A percentile compares a stretch with the other conserved stretches of the same genome.
phyloP scores from a whole-genome alignment of 1,284 basidiomycete genomes.

The Psilocybe mexicana region DNA sequence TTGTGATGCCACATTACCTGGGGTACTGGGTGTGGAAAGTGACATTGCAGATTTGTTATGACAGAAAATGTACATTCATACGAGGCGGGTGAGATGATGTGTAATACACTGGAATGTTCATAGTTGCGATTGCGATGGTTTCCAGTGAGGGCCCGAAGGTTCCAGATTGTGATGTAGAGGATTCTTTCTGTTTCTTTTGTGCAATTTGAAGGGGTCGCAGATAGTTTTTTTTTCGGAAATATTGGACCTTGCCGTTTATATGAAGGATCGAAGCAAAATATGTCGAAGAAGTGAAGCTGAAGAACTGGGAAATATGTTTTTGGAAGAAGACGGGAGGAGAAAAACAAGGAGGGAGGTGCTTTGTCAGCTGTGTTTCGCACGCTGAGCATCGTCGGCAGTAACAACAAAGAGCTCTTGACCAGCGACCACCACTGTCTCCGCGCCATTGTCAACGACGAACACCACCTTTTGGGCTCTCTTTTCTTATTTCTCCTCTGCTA shows the following conservation, averaged over 20 bases:
- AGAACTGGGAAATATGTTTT: no score
- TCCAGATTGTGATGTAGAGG: no score
- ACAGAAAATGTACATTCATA: background rate
- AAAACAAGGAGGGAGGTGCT: conserved; percentile 4
- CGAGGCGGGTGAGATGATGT: no score
- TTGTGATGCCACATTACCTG: conserved; percentile 43
- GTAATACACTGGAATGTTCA: no score
- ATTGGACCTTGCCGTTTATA: background rate
- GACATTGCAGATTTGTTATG: conserved; percentile 7
- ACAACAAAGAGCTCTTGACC: conserved; percentile 18
- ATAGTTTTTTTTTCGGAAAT: background rate
- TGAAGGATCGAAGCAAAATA: background rate
- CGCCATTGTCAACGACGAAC: conserved; percentile 18
- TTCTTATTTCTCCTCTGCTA: conserved; percentile 11
- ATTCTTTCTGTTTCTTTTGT: no score
- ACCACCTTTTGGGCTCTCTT: conserved; percentile 4
- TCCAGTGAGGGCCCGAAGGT: no score
- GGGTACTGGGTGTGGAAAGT: conserved; percentile 20
- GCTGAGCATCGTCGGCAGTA: conserved; percentile 16
- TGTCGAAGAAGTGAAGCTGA: no score
- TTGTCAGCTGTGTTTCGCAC: conserved; percentile 19
- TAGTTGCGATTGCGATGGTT: no score
- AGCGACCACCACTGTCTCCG: conserved; percentile 16
- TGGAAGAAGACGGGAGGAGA: background rate
- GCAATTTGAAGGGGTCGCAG: no score